A percentile compares a stretch with the other conserved stretches of the same genome.
phyloP scores from a whole-genome alignment of 192 early-diverging fungal species.

The Glomus cerebriforme region DNA sequence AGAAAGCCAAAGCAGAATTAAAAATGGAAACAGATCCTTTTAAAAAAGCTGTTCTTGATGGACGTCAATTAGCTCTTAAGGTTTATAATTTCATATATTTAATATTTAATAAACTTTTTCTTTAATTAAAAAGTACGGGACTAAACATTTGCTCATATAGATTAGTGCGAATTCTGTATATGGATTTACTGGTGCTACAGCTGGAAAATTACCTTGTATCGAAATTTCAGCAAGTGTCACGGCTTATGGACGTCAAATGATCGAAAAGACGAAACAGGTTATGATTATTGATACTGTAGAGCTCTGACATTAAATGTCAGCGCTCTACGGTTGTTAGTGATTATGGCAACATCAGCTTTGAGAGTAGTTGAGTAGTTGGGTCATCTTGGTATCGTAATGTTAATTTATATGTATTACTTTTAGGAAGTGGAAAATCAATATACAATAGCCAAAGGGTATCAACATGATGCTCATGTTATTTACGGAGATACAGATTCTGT shows the following conservation, averaged over 20 bases:
- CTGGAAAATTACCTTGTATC: constrained; percentile 88
- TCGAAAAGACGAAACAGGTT: constrained; percentile 80
- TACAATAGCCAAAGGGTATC: constrained; percentile 84
- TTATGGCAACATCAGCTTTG: too few relatives aligned
- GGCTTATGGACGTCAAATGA: constrained; percentile 95
- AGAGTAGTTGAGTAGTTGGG: too few relatives aligned
- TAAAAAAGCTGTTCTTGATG: constrained; percentile 91
- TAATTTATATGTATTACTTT: neutral
- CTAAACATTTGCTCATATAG: constrained; percentile 34
- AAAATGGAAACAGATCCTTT: constrained; percentile 98
- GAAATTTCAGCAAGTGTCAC: constrained; percentile 94
- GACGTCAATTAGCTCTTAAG: constrained; percentile 94
- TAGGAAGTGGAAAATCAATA: constrained; percentile 79
- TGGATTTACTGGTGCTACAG: constrained; percentile 94
- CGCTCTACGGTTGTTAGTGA: too few relatives aligned
- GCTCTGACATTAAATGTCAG: too few relatives aligned
- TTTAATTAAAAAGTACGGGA: neutral
- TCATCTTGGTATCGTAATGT: too few relatives aligned
- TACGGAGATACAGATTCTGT: constrained; percentile 99
- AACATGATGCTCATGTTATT: constrained; percentile 87
- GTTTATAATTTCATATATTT: constrained; percentile 36
- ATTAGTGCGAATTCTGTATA: constrained; percentile 97
- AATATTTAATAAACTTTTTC: constrained; percentile 8
- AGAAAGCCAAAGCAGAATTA: constrained; percentile 88
- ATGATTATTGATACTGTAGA: neutral